Percentiles rank a stretch among this genome's conserved stretches.
phyloP scores from a whole-genome alignment of 495 filamentous ascomycete species.

The Penicillium fimorum region DNA sequence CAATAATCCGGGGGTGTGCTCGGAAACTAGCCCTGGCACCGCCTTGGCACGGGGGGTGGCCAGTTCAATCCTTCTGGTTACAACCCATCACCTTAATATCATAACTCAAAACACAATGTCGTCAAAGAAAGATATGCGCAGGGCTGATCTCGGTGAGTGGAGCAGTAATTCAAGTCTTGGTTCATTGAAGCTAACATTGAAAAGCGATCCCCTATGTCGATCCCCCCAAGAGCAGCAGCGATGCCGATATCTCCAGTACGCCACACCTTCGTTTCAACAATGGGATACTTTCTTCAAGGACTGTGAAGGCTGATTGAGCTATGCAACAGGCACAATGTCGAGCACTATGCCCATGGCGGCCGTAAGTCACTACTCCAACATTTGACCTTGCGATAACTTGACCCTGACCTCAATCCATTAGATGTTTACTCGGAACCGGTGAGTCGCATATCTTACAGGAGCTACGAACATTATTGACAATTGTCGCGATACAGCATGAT shows the following conservation, averaged over 20 bases:
- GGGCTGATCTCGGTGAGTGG: constrained; percentile 75
- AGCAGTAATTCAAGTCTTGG: background rate
- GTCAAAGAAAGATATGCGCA: constrained; percentile 81
- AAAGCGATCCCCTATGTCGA: constrained; percentile 63
- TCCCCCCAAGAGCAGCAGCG: constrained; percentile 53
- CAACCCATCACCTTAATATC: constrained; percentile 6
- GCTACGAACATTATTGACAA: constrained; percentile 12
- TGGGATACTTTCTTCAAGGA: background rate
- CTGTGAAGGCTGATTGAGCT: constrained; percentile 10
- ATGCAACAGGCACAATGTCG: constrained; percentile 60
- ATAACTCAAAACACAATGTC: constrained; percentile 51
- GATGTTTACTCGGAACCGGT: constrained; percentile 91
- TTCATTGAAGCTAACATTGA: constrained; percentile 14
- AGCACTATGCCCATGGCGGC: constrained; percentile 92
- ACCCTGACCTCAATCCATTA: constrained; percentile 32
- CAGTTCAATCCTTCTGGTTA: constrained; percentile 16
- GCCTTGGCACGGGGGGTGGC: constrained; percentile 14
- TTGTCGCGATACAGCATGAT: constrained; percentile 52
- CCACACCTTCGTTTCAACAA: background rate
- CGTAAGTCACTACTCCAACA: constrained; percentile 42
- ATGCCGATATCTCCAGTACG: constrained; percentile 55
- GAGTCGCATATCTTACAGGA: constrained; percentile 30
- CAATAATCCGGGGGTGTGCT: constrained; percentile 11
- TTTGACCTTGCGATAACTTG: background rate
- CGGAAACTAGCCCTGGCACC: constrained; percentile 14